Conservation (phyloP, 1,139 yeast genomes). For the Hyphopichia buzzinii region DNA sequence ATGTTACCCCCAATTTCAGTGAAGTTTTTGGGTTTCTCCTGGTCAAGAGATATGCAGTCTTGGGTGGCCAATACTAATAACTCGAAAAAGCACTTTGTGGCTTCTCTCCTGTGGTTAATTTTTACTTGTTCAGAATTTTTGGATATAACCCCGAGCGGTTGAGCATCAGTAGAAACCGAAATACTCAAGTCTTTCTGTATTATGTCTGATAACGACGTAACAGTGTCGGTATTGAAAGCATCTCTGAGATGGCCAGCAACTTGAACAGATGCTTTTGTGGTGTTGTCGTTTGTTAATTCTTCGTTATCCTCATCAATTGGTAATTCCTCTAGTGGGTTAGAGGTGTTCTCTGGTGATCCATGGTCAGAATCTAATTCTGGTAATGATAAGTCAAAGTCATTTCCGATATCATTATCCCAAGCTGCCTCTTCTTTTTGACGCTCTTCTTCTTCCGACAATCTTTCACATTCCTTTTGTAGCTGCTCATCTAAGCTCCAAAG, state of each 20-base stretch:
- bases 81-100: constrained; percentile 78
- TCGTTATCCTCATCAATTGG: constrained; percentile 13
- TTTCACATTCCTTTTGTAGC: constrained; percentile 29
- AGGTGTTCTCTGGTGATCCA: constrained; percentile 7
- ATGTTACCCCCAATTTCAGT: constrained; percentile 59
- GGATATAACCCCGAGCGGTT: constrained; percentile 30
- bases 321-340: constrained; percentile 11
- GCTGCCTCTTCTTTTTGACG: constrained; percentile 10
- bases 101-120: constrained; percentile 52
- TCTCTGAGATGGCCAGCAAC: constrained; percentile 53
- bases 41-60: constrained; percentile 65
- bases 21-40: constrained; percentile 28
- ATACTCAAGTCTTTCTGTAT: constrained; percentile 36
- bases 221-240: constrained; percentile 20
- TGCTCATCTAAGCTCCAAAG: constrained; percentile 38
- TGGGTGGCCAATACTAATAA: constrained; percentile 78
- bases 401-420: constrained; percentile 19
- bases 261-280: constrained; percentile 47
- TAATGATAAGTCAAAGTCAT: constrained; percentile 37
- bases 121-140: constrained; percentile 13
- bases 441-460: constrained; percentile 24
- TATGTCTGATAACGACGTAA: constrained; percentile 38
- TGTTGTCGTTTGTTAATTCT: constrained; percentile 13
- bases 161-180: constrained; percentile 10
- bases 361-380: constrained; percentile 31